Evolutionary conservation across 352 stramenopile species (phyloP), one percentile per base, ranked within the genome.

Genomic region (Globisporangium spiculum): DNA sequence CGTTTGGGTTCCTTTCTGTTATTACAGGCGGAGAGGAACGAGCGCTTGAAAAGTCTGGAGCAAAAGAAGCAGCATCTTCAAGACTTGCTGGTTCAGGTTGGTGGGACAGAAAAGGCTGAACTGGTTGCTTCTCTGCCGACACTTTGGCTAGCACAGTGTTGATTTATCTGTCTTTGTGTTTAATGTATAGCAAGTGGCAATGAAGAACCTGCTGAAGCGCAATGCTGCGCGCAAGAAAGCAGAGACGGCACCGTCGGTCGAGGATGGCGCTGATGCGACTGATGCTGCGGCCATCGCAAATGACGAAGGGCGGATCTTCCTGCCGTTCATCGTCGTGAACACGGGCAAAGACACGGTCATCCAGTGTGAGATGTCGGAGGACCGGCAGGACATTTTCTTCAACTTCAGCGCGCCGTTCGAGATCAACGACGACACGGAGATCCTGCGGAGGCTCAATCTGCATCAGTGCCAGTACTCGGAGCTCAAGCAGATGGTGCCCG

Each of bases 261-360:
- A 18, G 2, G 18, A 52, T 50, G 67, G 66, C 3, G 27, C 68
- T 10, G 27, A 30, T 8, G 16, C 27, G 0, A 52, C 44, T 22
- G 44, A 52, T 52, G 18, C 44, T n/a, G 41, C 41, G 10, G 16
- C 8, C 12, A 38, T 26, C 12, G 24, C 58, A 30, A 59, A 18
- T 12, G 86, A 94, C 65, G 86, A 94, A 86, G 84, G 83, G 1
- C 86, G 84, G 41, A 98, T 99, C 61, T 96, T 95, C 8, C 70
- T 99, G n/a, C 97, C 97, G 27, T 99, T 99, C 70, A 98, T 99
- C 65, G 88, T 98, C 2, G 94, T 99, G 24, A 98, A 98, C 75
- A 98, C 96, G 3, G 86, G 87, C 79, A 93, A 96, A 48, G 88
- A 95, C 65, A 98, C 96, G 1, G 87, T 98, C 10, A 98, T 99